phyloP scores from a whole-genome alignment of 2,329 filamentous ascomycete genomes.

The Fusarium sublunatum region DNA sequence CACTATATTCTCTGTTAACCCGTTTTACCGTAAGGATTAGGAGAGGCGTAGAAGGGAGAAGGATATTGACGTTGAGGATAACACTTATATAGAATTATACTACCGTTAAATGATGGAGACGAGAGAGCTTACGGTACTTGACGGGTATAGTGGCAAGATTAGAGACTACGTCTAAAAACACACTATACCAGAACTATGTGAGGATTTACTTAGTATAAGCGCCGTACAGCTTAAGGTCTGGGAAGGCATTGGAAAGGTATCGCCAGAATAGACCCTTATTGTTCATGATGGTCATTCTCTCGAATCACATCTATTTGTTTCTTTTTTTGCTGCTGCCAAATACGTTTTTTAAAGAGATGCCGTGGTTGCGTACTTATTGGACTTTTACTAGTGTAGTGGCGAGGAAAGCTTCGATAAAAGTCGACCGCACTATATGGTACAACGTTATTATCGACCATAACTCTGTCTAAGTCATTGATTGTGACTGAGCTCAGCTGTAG shows the following conservation, averaged over 20 bases:
- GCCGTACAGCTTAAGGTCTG: not conserved
- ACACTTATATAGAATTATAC: not conserved
- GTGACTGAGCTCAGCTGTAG: too few species aligned
- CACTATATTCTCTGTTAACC: not conserved
- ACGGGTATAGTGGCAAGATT: not conserved
- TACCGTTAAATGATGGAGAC: not conserved
- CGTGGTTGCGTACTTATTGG: too few species aligned
- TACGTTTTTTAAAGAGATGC: too few species aligned
- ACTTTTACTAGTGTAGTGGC: too few species aligned
- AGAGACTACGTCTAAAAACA: not conserved
- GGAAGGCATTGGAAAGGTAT: slow-evolving; percentile 1
- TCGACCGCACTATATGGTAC: too few species aligned
- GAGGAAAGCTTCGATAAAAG: too few species aligned
- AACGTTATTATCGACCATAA: too few species aligned
- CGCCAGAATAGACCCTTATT: not conserved
- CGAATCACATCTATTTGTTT: too few species aligned
- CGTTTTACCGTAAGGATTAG: slow-evolving; percentile 1
- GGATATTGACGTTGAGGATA: not conserved
- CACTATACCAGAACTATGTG: not conserved
- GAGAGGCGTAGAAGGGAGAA: slow-evolving; percentile 3
- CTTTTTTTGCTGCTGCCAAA: too few species aligned
- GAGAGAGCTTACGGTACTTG: not conserved
- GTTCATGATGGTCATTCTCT: too few species aligned
- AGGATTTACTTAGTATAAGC: not conserved
- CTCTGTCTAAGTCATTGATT: too few species aligned